Evolutionary conservation across 2,329 filamentous ascomycete species (phyloP).

Genomic region (Drechslera avenae): DNA sequence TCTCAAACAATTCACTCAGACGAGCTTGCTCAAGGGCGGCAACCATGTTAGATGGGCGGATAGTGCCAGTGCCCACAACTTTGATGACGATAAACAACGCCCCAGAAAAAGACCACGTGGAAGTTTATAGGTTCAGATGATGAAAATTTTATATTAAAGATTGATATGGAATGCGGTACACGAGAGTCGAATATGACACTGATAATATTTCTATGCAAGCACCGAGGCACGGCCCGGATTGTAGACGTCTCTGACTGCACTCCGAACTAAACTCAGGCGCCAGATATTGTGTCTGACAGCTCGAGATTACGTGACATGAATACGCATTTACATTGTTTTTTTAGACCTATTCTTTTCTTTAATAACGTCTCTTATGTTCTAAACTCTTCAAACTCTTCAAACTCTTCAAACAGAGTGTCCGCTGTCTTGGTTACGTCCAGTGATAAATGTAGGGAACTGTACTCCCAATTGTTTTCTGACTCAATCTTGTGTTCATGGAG

Average conservation of each 20-base stretch:
- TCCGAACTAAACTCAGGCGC: neutral
- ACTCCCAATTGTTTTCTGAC: constrained; percentile 7
- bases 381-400: neutral
- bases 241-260: neutral
- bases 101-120: neutral
- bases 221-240: neutral
- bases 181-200: too few species aligned
- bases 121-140: neutral
- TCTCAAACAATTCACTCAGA: neutral
- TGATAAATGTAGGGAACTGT: constrained; percentile 14
- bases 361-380: neutral
- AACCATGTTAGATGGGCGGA: neutral
- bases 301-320: neutral
- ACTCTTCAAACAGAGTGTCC: neutral
- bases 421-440: constrained; percentile 5
- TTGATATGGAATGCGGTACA: too few species aligned
- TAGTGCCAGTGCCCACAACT: neutral
- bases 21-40: neutral
- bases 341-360: constrained; percentile 3
- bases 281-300: neutral
- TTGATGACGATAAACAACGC: neutral
- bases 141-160: too few species aligned
- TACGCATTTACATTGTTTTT: neutral
- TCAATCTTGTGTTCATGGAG: neutral
- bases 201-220: too few species aligned